Conservation (phyloP, 1,284 basidiomycete species). For the Irpex lacteus region DNA sequence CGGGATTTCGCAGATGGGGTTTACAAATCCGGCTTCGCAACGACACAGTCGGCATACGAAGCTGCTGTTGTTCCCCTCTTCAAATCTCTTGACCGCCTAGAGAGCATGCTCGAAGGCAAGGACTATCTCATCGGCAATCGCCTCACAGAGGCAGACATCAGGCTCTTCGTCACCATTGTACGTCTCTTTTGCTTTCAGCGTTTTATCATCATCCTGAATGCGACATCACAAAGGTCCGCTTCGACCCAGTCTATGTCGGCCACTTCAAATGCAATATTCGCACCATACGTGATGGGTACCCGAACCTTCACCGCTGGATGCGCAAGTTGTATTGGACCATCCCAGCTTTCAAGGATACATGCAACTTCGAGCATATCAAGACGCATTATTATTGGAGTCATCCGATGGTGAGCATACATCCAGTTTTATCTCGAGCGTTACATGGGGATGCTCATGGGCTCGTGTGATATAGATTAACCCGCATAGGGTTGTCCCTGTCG, state of each 20-base stretch:
- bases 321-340: constrained; percentile 91
- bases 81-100: constrained; percentile 76
- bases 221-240: constrained; percentile 35
- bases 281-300: constrained; percentile 77
- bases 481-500: constrained; percentile 67
- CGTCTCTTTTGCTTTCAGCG: constrained; percentile 24
- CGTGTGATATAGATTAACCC: constrained; percentile 44
- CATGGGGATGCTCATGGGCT: neutral
- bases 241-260: constrained; percentile 86
- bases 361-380: constrained; percentile 88
- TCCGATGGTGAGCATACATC: neutral
- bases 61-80: constrained; percentile 73
- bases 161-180: constrained; percentile 90
- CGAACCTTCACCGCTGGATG: constrained; percentile 80
- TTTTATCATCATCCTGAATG: neutral
- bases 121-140: constrained; percentile 80
- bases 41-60: constrained; percentile 80
- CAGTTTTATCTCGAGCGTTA: neutral
- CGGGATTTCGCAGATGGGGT: constrained; percentile 59
- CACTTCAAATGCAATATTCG: constrained; percentile 96
- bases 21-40: constrained; percentile 91
- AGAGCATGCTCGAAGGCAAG: constrained; percentile 74
- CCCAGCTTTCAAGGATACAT: constrained; percentile 85
- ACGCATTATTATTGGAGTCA: constrained; percentile 67
- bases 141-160: constrained; percentile 90